Evolutionary conservation across 1,284 basidiomycete species (phyloP).

Genomic region (Papiliotrema nemorosa): DNA sequence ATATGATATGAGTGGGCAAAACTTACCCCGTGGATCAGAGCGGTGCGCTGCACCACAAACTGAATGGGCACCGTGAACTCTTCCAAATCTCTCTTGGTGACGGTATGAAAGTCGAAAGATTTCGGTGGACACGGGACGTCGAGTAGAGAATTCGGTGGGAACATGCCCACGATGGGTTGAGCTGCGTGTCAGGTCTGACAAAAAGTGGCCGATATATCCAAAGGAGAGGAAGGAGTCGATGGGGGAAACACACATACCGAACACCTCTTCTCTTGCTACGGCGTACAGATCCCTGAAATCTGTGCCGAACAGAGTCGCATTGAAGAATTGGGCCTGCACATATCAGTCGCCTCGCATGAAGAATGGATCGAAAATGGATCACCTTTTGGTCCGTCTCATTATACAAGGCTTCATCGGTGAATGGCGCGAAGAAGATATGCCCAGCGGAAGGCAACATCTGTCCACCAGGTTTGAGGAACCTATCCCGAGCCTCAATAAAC

Average conservation of each 20-base stretch:
- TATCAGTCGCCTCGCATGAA: too few relatives aligned
- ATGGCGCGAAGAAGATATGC: constrained; percentile 52
- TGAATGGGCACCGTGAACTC: constrained; percentile 44
- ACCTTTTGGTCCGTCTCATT: constrained; percentile 53
- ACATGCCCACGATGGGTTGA: constrained; percentile 50
- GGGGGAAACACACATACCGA: constrained; percentile 31
- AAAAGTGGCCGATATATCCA: too few relatives aligned
- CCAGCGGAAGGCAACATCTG: constrained; percentile 52
- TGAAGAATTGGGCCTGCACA: constrained; percentile 51
- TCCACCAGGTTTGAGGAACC: constrained; percentile 52
- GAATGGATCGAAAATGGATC: too few relatives aligned
- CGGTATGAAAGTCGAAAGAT: constrained; percentile 48
- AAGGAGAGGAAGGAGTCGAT: not conserved
- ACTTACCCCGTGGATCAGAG: constrained; percentile 45
- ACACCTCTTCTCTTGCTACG: constrained; percentile 42
- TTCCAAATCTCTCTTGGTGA: constrained; percentile 40
- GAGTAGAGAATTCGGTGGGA: constrained; percentile 44
- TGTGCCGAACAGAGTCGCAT: constrained; percentile 47
- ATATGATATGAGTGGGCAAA: not conserved
- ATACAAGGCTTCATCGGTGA: constrained; percentile 53
- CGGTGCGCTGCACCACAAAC: constrained; percentile 43
- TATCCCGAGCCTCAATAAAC: constrained; percentile 52
- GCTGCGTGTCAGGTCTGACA: constrained; percentile 17
- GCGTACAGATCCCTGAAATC: constrained; percentile 44
- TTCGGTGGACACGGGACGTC: constrained; percentile 36